These are phyloP conservation scores for Sarocladium strictum DNA, from an alignment of 2,329 filamentous ascomycete species.

Conservation along the genomic window DNA sequence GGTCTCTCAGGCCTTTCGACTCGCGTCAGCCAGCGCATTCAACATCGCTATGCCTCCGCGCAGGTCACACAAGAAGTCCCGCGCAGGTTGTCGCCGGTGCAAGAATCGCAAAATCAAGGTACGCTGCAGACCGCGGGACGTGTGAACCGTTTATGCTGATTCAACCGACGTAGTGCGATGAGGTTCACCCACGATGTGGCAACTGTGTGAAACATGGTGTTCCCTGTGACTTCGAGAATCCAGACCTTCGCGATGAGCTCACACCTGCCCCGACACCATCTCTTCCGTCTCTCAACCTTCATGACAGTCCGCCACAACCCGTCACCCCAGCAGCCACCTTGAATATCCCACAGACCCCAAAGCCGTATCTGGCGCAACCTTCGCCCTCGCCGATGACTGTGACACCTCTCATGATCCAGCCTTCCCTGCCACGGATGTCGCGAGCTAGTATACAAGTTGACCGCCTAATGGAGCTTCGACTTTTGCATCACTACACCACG, in stretches of 20 bases:
- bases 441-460: constrained; percentile 30
- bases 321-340: neutral
- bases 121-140: constrained; percentile 12
- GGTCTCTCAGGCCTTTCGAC: too few species aligned
- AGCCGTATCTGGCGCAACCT: neutral
- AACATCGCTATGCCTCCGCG: constrained; percentile 50
- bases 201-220: constrained; percentile 65
- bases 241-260: constrained; percentile 39
- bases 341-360: neutral
- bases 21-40: too few species aligned
- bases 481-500: constrained; percentile 61
- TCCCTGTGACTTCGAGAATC: constrained; percentile 57
- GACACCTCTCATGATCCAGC: constrained; percentile 28
- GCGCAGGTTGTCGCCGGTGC: constrained; percentile 60
- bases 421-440: constrained; percentile 19
- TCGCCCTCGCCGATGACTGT: constrained; percentile 19
- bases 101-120: constrained; percentile 68
- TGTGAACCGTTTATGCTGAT: constrained; percentile 2
- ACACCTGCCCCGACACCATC: constrained; percentile 19
- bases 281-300: constrained; percentile 4
- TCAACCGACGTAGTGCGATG: constrained; percentile 48
- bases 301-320: neutral
- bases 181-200: constrained; percentile 58
- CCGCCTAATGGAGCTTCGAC: constrained; percentile 52
- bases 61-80: constrained; percentile 64